Conservation (phyloP, 495 filamentous ascomycete species). For the Aspergillus funiculosus region DNA sequence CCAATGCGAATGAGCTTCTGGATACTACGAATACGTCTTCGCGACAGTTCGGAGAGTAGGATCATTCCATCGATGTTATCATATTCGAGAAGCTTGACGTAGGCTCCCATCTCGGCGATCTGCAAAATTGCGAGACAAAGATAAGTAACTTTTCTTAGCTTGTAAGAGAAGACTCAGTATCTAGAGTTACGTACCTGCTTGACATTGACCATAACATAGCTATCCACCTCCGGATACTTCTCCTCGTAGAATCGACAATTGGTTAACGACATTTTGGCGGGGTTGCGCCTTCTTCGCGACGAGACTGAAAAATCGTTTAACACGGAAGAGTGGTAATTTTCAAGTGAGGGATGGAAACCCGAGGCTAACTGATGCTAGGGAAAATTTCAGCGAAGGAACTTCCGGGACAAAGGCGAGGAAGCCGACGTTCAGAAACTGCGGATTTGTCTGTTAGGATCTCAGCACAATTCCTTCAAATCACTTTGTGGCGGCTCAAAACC, state of each 20-base stretch:
- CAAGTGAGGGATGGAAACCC: conserved; percentile 2
- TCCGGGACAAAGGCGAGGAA: conserved; percentile 11
- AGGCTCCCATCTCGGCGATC: conserved; percentile 99
- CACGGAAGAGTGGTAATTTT: conserved; percentile 8
- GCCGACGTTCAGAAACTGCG: conserved; percentile 2
- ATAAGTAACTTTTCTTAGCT: background rate
- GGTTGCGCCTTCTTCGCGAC: conserved; percentile 38
- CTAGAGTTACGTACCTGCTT: conserved; percentile 63
- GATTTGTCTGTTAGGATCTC: conserved; percentile 15
- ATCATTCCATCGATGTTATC: conserved; percentile 99
- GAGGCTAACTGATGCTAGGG: conserved; percentile 15
- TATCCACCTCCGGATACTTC: conserved; percentile 96
- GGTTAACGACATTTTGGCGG: conserved; percentile 83
- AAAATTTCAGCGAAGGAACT: background rate
- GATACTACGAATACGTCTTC: conserved; percentile 94
- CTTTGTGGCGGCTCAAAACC: conserved; percentile 48
- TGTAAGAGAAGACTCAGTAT: background rate
- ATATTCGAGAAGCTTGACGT: conserved; percentile 98
- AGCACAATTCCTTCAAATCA: conserved; percentile 37
- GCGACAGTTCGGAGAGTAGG: conserved; percentile 87
- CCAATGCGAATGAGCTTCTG: conserved; percentile 98
- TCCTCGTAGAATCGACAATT: conserved; percentile 99
- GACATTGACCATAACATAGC: conserved; percentile 98
- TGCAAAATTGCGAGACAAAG: conserved; percentile 32
- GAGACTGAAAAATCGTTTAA: conserved; percentile 13